Conservation (phyloP, 1,139 yeast genomes). For the Kodamaea suecica region DNA sequence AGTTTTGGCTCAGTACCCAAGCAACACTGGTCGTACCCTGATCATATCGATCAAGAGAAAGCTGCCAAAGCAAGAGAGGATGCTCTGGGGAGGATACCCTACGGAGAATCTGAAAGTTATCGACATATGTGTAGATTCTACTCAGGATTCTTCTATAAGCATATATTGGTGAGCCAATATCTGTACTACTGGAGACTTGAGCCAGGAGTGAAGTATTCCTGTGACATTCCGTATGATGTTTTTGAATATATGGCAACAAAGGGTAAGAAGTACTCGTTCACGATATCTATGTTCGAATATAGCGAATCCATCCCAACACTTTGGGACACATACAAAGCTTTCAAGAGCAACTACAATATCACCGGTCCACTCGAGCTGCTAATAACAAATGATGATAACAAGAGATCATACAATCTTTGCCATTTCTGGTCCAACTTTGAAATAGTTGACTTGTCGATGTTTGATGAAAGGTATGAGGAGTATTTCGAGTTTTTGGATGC, state of each 20-base stretch:
- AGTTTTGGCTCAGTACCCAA: slow-evolving; percentile 30
- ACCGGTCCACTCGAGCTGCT: slow-evolving; percentile 9
- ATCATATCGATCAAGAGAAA: slow-evolving; percentile 22
- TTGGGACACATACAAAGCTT: slow-evolving; percentile 23
- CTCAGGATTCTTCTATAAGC: slow-evolving; percentile 34
- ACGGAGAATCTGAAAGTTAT: slow-evolving; percentile 32
- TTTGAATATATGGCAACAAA: slow-evolving; percentile 24
- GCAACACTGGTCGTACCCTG: slow-evolving; percentile 34
- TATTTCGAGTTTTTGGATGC: slow-evolving; percentile 28
- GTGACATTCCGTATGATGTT: slow-evolving; percentile 31
- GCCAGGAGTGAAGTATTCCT: slow-evolving; percentile 25
- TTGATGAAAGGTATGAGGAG: slow-evolving; percentile 20
- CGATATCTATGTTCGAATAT: slow-evolving; percentile 31
- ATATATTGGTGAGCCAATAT: slow-evolving; percentile 28
- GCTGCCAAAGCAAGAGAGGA: slow-evolving; percentile 16
- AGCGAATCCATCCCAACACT: slow-evolving; percentile 31
- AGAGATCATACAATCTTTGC: slow-evolving; percentile 32
- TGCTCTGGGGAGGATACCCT: slow-evolving; percentile 11
- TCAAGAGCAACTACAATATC: slow-evolving; percentile 5
- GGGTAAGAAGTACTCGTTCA: slow-evolving; percentile 25
- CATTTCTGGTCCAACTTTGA: slow-evolving; percentile 43
- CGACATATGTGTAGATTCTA: slow-evolving; percentile 39
- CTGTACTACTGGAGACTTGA: slow-evolving; percentile 38
- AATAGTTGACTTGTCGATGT: slow-evolving; percentile 30
- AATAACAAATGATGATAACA: slow-evolving; percentile 19